phyloP scores from a whole-genome alignment of 192 early-diverging fungal genomes.

The Polychytrium aggregatum region DNA sequence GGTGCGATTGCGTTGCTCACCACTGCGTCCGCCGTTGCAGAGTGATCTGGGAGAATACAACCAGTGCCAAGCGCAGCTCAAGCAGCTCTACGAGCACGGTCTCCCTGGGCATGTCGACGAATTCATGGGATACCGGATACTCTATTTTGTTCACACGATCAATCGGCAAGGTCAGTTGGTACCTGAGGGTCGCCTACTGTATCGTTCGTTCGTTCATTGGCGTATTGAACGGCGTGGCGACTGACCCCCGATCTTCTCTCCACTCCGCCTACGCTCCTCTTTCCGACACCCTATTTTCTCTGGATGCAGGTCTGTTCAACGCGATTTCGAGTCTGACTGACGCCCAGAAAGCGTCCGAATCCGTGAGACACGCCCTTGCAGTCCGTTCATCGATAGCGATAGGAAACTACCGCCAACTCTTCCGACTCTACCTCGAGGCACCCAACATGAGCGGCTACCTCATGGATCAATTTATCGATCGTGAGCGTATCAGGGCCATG shows the following conservation, averaged over 20 bases:
- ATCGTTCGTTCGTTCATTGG: no score
- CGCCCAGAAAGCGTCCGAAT: conserved; percentile 46
- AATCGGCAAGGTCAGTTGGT: conserved; percentile 61
- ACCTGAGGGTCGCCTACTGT: no score
- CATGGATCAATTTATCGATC: conserved; percentile 84
- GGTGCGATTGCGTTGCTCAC: no score
- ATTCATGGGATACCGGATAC: conserved; percentile 85
- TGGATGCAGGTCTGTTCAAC: conserved; percentile 70
- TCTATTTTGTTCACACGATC: conserved; percentile 80
- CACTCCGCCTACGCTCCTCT: no score
- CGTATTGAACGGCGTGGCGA: no score
- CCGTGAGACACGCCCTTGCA: conserved; percentile 69
- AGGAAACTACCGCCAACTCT: conserved; percentile 79
- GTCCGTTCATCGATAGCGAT: conserved; percentile 71
- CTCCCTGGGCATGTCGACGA: conserved; percentile 70
- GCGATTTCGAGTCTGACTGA: conserved; percentile 61
- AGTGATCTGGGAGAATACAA: conserved; percentile 96
- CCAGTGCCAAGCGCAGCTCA: conserved; percentile 92
- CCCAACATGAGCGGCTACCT: conserved; percentile 84
- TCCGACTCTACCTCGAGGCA: conserved; percentile 59
- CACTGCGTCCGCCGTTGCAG: conserved; percentile 17
- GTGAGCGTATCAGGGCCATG: conserved; percentile 73
- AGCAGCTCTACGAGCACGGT: conserved; percentile 64
- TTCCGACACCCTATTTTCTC: no score
- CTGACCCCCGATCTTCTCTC: no score